A percentile compares a stretch with the other conserved stretches of the same genome.
Conservation (phyloP, 768 basidiomycete species). For the Dioszegia hungarica region DNA sequence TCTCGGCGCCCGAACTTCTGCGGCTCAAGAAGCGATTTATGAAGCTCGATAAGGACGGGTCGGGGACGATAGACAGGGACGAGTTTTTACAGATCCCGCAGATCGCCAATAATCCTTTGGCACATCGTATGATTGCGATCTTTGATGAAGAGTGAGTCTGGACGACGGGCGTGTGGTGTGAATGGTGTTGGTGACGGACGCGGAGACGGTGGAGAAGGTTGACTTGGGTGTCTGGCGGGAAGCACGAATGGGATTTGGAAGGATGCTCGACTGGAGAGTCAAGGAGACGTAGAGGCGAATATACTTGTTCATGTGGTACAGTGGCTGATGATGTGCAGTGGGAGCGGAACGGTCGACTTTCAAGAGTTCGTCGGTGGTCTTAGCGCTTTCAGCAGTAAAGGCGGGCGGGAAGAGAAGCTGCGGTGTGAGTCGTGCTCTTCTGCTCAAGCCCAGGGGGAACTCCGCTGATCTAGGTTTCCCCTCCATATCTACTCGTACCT, state of each 20-base stretch:
- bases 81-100: conserved; percentile 99
- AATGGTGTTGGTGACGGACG: no score
- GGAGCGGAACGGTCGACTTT: conserved; percentile 97
- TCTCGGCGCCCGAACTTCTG: conserved; percentile 90
- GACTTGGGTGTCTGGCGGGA: no score
- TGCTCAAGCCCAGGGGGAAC: background rate
- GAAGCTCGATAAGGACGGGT: conserved; percentile 98
- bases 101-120: conserved; percentile 95
- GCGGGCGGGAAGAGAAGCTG: conserved; percentile 93
- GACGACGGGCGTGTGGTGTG: background rate
- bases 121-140: conserved; percentile 97
- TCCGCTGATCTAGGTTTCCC: background rate
- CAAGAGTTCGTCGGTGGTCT: conserved; percentile 97
- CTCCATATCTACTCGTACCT: background rate
- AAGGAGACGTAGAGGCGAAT: no score
- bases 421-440: conserved; percentile 70
- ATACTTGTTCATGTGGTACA: no score
- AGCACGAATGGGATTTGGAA: no score
- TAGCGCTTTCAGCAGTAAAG: conserved; percentile 95
- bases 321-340: conserved; percentile 55
- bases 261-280: no score
- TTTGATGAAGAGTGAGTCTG: conserved; percentile 93
- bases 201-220: no score
- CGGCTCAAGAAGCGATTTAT: conserved; percentile 98
- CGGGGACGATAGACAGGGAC: conserved; percentile 95